Evolutionary conservation across 108 stramenopile species (phyloP), one percentile per base, ranked within the genome.

Genomic region (Phaeodactylum tricornutum): DNA sequence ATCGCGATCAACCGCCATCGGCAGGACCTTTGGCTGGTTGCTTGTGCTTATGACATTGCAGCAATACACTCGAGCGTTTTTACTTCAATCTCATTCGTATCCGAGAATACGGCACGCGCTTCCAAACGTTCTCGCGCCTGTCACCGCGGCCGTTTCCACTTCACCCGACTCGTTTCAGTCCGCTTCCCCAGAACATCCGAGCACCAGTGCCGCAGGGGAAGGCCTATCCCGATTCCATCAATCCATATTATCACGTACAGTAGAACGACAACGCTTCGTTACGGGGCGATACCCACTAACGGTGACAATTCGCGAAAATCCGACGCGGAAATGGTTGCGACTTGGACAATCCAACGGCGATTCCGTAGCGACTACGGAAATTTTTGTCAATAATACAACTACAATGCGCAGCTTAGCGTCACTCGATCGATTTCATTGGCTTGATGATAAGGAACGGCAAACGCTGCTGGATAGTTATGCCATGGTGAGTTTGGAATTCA

Each of bases 341-440:
- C 0, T 68, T 3, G 16, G 17, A 3, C 15, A 24, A 16, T 42
- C 75, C 12, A 62, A 75, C 12, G n/a, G n/a, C n/a, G n/a, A n/a
- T n/a, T n/a, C n/a, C n/a, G n/a, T n/a, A n/a, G n/a, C n/a, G n/a
- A n/a, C n/a, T n/a, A n/a, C n/a, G n/a, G 38, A 66, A 38, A 55
- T 87, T 15, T 57, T 73, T 14, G 61, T 87, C 16, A 87, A 87
- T 60, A 77, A 74, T 29, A 87, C 86, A 1, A 63, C 58, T 25
- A 49, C 80, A 25, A 74, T 75, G 45, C 57, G 53, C 34, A 72
- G 70, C 34, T 58, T 76, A 28, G 86, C 86, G 29, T 65, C 62
- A 9, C 79, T 68, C 44, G 74, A 81, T 61, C 66, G 62, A 31
- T 81, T 71, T 27, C 86, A 84, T 45, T 87, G 86, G 86, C 43